Base-by-base conservation (phyloP, 768 basidiomycete genomes). In the Naganishia randhawae region DNA sequence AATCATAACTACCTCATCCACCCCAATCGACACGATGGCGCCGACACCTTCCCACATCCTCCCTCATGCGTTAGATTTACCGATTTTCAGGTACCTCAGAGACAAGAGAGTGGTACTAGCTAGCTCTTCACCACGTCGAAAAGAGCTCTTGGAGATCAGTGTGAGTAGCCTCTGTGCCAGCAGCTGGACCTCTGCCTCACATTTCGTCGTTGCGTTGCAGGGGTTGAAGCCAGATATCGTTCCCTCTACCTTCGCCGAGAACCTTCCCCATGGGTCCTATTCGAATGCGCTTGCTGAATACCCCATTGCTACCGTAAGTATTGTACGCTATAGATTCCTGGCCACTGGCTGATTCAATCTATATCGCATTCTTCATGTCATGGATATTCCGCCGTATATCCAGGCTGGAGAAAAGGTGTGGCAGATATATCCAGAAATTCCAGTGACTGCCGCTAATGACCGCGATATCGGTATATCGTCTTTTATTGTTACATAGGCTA, bases 71-170 rank as follows among this genome's bases (percentile, higher is more conserved):
- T 72, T 81, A 2, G 50, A 65, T 14, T 65, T 80, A 22, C 79
- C 79, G 0, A 76, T 77, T 45, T 77, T 81, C 50, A 82, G 87
- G 73, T 90, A 88, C 76, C 84, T 96, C 0, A 76, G 82, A 42
- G 86, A 85, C 25, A 93, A 92, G 76, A 84, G 90, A 3, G 85
- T 97, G 53, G 81, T 96, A 2, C 83, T 97, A 0, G 93, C 93
- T 0, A 95, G 92, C 5, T 87, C 86, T 66, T 93, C 91, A 73
- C 90, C 92, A 1, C 84, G 93, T 72, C 83, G 93, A 74, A 86
- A 85, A 75, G 91, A 92, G 65, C 91, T 95, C 68, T 84, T 97
- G 25, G 84, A 83, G 64, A 87, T 84, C 7, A 85, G 89, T 73
- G 92, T 93, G 78, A 76, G 88, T 84, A 54, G n/a, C n/a, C 14